Conservation (phyloP, 805 yeast species). For the Metschnikowia lunata region DNA sequence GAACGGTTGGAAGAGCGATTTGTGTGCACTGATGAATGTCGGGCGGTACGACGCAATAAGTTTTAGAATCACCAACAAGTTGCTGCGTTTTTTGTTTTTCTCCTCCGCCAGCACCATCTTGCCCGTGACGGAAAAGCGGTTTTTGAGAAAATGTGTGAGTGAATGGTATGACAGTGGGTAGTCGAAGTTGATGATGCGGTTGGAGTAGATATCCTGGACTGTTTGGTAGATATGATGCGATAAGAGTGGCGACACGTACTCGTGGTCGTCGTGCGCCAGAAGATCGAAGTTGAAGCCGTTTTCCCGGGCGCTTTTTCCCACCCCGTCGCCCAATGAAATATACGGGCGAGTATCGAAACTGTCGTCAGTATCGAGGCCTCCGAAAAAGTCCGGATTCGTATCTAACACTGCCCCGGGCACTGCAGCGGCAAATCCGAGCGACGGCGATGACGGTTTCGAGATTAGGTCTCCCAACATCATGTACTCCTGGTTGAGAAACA, state of each 20-base stretch:
- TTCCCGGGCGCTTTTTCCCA: conserved; percentile 5
- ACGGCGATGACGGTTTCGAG: conserved; percentile 39
- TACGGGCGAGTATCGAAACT: conserved; percentile 31
- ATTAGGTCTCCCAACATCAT: conserved; percentile 48
- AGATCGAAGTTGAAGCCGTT: conserved; percentile 13
- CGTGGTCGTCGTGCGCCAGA: conserved; percentile 18
- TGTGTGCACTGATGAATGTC: conserved; percentile 71
- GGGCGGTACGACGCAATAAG: conserved; percentile 67
- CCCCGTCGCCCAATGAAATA: conserved; percentile 33
- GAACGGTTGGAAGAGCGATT: conserved; percentile 60
- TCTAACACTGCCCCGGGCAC: conserved; percentile 7
- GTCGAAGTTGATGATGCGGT: conserved; percentile 48
- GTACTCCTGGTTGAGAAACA: conserved; percentile 48
- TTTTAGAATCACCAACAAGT: conserved; percentile 44
- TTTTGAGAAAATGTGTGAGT: conserved; percentile 50
- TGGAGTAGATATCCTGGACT: conserved; percentile 46
- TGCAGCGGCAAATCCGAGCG: conserved; percentile 25
- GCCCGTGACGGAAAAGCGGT: conserved; percentile 52
- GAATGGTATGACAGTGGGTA: conserved; percentile 63
- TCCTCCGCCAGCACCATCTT: conserved; percentile 23
- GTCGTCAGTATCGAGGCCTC: conserved; percentile 11
- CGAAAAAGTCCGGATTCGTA: conserved; percentile 11
- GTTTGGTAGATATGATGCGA: conserved; percentile 53
- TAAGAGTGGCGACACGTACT: conserved; percentile 54
- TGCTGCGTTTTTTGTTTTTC: conserved; percentile 27